phyloP scores from a whole-genome alignment of 768 basidiomycete genomes.

The Russula olivacea region DNA sequence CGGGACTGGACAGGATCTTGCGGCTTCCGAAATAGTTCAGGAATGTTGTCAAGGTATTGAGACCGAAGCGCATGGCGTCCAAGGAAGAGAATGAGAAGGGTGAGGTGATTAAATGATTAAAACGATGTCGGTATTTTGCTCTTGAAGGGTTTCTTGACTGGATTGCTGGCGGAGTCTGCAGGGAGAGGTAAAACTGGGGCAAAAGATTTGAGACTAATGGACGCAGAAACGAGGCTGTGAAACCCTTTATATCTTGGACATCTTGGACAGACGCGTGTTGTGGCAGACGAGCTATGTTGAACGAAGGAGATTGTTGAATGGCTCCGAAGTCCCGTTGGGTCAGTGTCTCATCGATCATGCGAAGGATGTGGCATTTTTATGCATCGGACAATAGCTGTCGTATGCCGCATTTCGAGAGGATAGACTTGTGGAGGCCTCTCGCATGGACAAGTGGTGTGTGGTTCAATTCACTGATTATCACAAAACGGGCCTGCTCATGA shows the following conservation, averaged over 20 bases:
- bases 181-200: not conserved
- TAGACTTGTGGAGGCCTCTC: too few species aligned
- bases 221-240: not conserved
- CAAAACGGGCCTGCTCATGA: too few species aligned
- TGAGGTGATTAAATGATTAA: not conserved
- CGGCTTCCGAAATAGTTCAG: conserved; percentile 9
- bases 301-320: not conserved
- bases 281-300: not conserved
- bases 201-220: not conserved
- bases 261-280: not conserved
- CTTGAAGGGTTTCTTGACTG: not conserved
- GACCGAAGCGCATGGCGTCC: conserved; percentile 5
- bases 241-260: not conserved
- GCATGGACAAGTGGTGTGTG: too few species aligned
- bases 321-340: too few species aligned
- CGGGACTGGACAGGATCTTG: conserved; percentile 6
- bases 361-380: too few species aligned
- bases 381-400: too few species aligned
- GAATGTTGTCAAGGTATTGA: conserved; percentile 3
- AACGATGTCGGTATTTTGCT: not conserved
- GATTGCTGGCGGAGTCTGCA: not conserved
- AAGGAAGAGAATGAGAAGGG: not conserved
- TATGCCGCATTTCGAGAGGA: too few species aligned
- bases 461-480: too few species aligned
- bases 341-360: too few species aligned